A percentile compares a stretch with the other conserved stretches of the same genome.
phyloP scores from a whole-genome alignment of 2,329 filamentous ascomycete genomes.

The Dothistroma pini region DNA sequence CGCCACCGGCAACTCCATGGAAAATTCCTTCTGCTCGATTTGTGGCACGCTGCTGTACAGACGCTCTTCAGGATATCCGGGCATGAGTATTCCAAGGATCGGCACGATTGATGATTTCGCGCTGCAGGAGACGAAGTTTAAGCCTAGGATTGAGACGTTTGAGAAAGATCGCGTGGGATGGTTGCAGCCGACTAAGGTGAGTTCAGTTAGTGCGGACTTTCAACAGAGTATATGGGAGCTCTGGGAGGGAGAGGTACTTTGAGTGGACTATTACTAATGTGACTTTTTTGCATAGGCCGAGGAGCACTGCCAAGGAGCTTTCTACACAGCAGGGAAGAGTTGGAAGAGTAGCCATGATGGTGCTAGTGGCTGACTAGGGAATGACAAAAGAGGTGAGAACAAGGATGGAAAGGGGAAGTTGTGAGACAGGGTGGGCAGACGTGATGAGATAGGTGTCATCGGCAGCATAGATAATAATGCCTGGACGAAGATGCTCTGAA shows the following conservation, averaged over 20 bases:
- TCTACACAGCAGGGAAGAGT: conserved; percentile 17
- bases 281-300: not conserved
- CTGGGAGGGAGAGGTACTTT: too few relatives aligned
- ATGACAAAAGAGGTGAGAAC: not conserved
- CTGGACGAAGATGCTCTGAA: too few relatives aligned
- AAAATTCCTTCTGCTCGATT: conserved; percentile 57
- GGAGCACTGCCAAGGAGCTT: conserved; percentile 15
- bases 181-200: conserved; percentile 12
- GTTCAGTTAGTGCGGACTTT: not conserved
- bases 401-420: not conserved
- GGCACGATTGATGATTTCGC: conserved; percentile 62
- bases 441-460: not conserved
- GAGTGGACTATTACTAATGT: too few relatives aligned
- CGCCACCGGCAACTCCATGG: conserved; percentile 50
- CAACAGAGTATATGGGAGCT: too few relatives aligned
- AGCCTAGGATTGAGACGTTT: conserved; percentile 53
- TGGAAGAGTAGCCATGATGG: conserved; percentile 15
- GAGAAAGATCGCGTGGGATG: conserved; percentile 44
- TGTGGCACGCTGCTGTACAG: conserved; percentile 63
- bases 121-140: conserved; percentile 55
- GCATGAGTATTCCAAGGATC: conserved; percentile 49
- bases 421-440: not conserved
- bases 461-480: not conserved
- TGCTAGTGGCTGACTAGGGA: not conserved
- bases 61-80: conserved; percentile 39